phyloP scores from a whole-genome alignment of 805 yeast species.

The Saccharomycopsis olivae region DNA sequence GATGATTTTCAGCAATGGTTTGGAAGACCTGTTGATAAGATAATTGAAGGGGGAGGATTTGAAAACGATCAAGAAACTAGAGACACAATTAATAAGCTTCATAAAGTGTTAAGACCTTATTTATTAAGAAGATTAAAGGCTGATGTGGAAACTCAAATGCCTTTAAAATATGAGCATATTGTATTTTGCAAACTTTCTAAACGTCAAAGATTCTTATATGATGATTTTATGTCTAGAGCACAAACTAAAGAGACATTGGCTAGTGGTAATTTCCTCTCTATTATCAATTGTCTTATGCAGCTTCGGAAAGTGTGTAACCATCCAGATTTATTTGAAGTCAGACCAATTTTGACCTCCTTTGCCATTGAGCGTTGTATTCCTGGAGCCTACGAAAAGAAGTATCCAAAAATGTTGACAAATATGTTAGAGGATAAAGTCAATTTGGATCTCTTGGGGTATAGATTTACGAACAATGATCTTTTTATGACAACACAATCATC shows the following conservation, averaged over 20 bases:
- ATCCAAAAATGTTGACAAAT: constrained; percentile 33
- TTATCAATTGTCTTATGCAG: constrained; percentile 96
- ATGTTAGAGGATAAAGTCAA: constrained; percentile 33
- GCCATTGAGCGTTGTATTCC: constrained; percentile 59
- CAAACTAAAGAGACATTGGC: constrained; percentile 89
- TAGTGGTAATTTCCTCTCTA: constrained; percentile 88
- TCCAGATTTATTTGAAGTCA: constrained; percentile 90
- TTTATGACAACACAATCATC: constrained; percentile 36
- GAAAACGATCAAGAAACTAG: constrained; percentile 77
- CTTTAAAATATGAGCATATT: constrained; percentile 94
- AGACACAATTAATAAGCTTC: constrained; percentile 85
- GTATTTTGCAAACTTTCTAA: constrained; percentile 81
- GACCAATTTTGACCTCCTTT: constrained; percentile 89
- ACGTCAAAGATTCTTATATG: constrained; percentile 62
- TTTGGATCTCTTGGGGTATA: constrained; percentile 49
- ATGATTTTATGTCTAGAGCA: constrained; percentile 82
- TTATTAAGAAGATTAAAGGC: constrained; percentile 82
- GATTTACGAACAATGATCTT: constrained; percentile 38
- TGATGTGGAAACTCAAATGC: constrained; percentile 93
- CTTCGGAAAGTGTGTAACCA: constrained; percentile 83
- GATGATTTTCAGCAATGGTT: constrained; percentile 82
- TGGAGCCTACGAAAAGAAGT: constrained; percentile 22
- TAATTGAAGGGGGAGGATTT: constrained; percentile 83
- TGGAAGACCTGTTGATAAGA: constrained; percentile 68
- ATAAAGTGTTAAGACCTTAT: constrained; percentile 90